Evolutionary conservation across 2,329 filamentous ascomycete genomes (phyloP), one percentile per base, ranked within the genome.

Genomic region (Fusarium pilosicola): DNA sequence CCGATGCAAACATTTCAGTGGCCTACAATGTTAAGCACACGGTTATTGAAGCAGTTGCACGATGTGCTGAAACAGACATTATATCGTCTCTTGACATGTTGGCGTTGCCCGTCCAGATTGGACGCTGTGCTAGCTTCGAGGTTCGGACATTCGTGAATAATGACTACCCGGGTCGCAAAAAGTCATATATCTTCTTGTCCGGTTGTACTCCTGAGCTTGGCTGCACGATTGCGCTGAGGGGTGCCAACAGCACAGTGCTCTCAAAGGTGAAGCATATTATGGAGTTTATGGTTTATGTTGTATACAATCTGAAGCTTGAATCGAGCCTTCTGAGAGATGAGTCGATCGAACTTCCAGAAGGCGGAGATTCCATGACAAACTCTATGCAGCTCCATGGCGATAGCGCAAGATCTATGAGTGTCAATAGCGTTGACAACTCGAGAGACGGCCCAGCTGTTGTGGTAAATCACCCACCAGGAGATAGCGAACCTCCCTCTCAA

Each of bases 281-380:
- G 17, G 96, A 99, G 80, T 98, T 99, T 80, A 98, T 99, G 96
- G 93, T 97, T 42, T 99, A 98, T 76, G 97, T 99, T 26, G 95
- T 98, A 18, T 99, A 99, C 83, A 99, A 98, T 77, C 87, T 99
- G 60, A 97, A 97, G 80, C 88, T 99, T 20, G 96, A 99, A 83
- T 97, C 96, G 4, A 97, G 94, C 76, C 86, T 99, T 51, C 94
- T 99, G 88, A 90, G 94, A 59, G 96, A 99, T 80, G 95, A 97
- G 77, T 97, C 94, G 76, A 93, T 97, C 22, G 90, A 95, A 70
- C 92, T 97, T 28, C 95, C 95, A 3, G 87, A 89, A 34, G 85
- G 87, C 14, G 87, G 89, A 7, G 74, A 71, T 39, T 84, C 82
- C 3, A 71, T 83, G 69, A 79, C 83, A 80, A 85, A 79, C 56